Percentiles rank a stretch among this genome's conserved stretches.
Evolutionary conservation across 176 grass and related monocot species (phyloP).

Genomic region (Neostapfia colusana): DNA sequence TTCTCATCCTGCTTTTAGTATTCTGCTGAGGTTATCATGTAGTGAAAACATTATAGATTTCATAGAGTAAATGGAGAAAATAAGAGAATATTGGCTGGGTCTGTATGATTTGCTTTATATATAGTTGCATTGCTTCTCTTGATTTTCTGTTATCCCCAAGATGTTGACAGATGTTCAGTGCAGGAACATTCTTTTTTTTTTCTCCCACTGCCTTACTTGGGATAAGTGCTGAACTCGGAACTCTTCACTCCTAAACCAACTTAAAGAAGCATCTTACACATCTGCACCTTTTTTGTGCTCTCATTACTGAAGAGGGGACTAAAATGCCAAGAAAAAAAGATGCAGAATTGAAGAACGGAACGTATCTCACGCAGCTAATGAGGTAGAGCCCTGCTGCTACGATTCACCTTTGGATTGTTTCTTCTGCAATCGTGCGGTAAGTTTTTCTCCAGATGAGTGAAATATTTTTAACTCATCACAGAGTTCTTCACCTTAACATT

Average conservation of each 20-base stretch:
- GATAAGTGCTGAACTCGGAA: conserved; percentile 32
- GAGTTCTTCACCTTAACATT: neutral
- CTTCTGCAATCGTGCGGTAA: neutral
- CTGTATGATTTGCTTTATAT: conserved; percentile 43
- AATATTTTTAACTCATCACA: neutral
- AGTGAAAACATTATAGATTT: neutral
- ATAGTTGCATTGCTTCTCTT: conserved; percentile 36
- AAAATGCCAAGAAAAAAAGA: conserved; percentile 14
- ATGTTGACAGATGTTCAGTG: conserved; percentile 46
- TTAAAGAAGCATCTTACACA: conserved; percentile 35
- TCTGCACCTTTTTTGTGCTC: conserved; percentile 3
- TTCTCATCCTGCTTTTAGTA: conserved; percentile 27
- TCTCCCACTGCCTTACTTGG: conserved; percentile 10
- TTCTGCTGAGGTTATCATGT: conserved; percentile 15
- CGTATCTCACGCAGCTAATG: conserved; percentile 7
- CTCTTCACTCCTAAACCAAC: conserved; percentile 1
- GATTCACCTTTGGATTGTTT: neutral
- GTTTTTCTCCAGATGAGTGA: neutral
- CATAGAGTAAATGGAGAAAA: conserved; percentile 11
- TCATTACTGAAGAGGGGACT: neutral
- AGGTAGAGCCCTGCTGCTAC: neutral
- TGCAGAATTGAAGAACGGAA: conserved; percentile 25
- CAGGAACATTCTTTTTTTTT: conserved; percentile 2
- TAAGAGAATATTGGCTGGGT: conserved; percentile 38
- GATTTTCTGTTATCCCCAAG: conserved; percentile 39